Base-by-base conservation (phyloP, 192 early-diverging fungal genomes). In the Piromyces finnis region DNA sequence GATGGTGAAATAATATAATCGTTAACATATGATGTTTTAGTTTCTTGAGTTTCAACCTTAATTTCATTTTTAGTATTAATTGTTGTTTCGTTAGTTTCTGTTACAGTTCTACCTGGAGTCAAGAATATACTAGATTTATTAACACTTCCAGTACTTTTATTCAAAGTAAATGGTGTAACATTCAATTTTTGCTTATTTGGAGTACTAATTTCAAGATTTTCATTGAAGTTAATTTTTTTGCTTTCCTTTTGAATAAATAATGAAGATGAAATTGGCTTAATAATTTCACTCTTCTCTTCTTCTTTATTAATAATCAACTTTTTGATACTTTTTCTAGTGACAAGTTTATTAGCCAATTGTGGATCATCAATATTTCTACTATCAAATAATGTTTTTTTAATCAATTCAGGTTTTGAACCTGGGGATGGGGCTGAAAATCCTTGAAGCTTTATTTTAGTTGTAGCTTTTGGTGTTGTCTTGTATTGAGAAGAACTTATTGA, bases 1-100 rank as follows among this genome's bases (percentile, higher is more conserved):
- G 92, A 85, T 17, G 98, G 98, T 4, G 84, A 85, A 83, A 93
- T 92, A 82, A 89, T 90, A 87, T 98, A 99, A 5, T 85, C 79
- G 9, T 77, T 30, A 28, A 79, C 28, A 78, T 36, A 36, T 79
- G 30, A 77, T 0, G 78, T 22, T n/a, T 79, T 36, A n/a, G 80
- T n/a, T 80, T 36, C 30, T 78, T 36, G 17, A 11, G 2, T n/a
- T n/a, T 82, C 81, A 79, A 32, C 77, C 0, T 35, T 35, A 1
- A 37, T 41, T 12, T 78, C 80, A 27, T 68, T 83, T 12, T 12
- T 41, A 41, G 78, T 78, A 51, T 41, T 68, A 28, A 77, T 82
- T 32, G 22, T 88, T 16, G 86, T 85, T n/a, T 87, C 82, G 7
- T 82, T 82, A 17, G 78, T 83, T 29, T 80, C 82, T n/a, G n/a